These are phyloP conservation scores for Vaccinium vitisidaea DNA, from an alignment of 148 eudicot species.

Conservation along the genomic window DNA sequence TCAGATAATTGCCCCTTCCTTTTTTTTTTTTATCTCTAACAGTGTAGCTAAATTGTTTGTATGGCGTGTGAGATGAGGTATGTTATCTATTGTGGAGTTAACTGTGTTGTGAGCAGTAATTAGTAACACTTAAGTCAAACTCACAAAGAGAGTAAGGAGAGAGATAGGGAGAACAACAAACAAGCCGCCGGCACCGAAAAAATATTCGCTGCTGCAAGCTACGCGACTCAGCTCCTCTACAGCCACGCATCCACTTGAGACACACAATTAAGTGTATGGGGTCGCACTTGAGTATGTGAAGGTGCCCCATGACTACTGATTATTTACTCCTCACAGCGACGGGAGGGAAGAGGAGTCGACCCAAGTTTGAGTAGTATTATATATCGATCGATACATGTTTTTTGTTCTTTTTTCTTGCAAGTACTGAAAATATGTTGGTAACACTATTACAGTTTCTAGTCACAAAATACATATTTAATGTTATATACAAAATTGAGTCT, in stretches of 20 bases:
- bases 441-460: background rate
- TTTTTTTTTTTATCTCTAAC: background rate
- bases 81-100: background rate
- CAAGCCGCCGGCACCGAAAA: background rate
- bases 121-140: background rate
- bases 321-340: background rate
- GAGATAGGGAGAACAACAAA: background rate
- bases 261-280: background rate
- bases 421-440: no score
- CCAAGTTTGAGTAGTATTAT: background rate
- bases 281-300: background rate
- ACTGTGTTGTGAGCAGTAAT: background rate
- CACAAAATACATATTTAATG: background rate
- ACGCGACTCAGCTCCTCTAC: background rate
- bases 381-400: no score
- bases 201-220: no score
- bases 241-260: background rate
- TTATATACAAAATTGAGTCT: background rate
- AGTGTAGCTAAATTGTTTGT: background rate
- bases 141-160: background rate
- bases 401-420: background rate
- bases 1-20: background rate
- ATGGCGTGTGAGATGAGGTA: background rate
- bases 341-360: background rate
- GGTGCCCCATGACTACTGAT: background rate